Base-by-base conservation (phyloP, 1,284 basidiomycete species). In the Sanghuangporus baumii region DNA sequence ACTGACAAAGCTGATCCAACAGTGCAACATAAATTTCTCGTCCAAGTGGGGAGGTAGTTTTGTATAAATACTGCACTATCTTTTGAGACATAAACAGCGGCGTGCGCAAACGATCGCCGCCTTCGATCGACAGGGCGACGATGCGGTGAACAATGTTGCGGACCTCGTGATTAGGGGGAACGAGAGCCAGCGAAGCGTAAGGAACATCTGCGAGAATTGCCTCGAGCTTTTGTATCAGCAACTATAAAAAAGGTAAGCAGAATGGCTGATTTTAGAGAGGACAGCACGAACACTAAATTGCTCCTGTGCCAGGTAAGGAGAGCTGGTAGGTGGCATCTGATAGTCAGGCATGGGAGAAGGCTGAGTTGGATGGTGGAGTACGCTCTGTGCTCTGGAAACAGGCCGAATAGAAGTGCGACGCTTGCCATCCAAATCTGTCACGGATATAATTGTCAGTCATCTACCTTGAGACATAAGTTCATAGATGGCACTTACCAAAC, bases 61-160 rank as follows among this genome's bases (percentile, higher is more conserved):
- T 94, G 79, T 94, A 97, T 62, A 98, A 74, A 54, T 91, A 77
- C 71, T 93, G 91, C 8, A 96, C 94, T 56, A 94, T 91, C 76
- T 95, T 94, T 74, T 99, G 97, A 2, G 96, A 96, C 77, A 98
- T 95, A 65, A 88, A 81, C 57, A 98, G 79, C 0, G 95, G 93
- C 0, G 93, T 96, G 63, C 92, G 89, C 64, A 93, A 88, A 65
- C 87, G 87, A 65, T 94, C 91, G 52, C 81, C 74, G 1, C 93
- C 88, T 68, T 92, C 89, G 11, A 83, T 84, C 9, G 93, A 91
- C 47, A 96, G 81, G 66, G 85, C 80, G 11, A 94, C 79, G 62
- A 98, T 88, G 69, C 93, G 90, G 59, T 89, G 85, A 65, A 96
- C 83, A 59, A 96, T 80, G 67, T 86, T 83, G 63, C 93, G 91